A percentile compares a stretch with the other conserved stretches of the same genome.
phyloP scores from a whole-genome alignment of 805 yeast genomes.

The Saccharomycopsis schoenii region DNA sequence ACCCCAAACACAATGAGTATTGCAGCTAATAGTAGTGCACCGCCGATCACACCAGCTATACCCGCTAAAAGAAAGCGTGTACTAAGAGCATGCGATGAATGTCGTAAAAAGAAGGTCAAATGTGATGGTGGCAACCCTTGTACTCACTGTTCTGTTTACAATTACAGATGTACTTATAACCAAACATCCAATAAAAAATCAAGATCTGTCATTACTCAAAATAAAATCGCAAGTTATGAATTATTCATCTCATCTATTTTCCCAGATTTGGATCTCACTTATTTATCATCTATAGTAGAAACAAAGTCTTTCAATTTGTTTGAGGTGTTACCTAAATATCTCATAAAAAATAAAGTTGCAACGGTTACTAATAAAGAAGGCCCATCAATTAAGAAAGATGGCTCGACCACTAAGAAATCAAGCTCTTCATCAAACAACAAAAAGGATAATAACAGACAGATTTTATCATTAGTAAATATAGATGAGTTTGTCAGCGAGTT shows the following conservation, averaged over 20 bases:
- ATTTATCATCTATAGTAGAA: neutral
- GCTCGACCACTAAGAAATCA: neutral
- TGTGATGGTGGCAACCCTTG: constrained; percentile 78
- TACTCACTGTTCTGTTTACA: constrained; percentile 76
- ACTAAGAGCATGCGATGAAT: constrained; percentile 66
- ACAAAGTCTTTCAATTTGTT: neutral
- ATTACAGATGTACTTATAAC: constrained; percentile 76
- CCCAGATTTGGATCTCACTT: constrained; percentile 31
- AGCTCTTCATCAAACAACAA: neutral
- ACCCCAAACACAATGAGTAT: neutral
- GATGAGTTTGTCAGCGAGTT: neutral
- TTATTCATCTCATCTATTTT: constrained; percentile 27
- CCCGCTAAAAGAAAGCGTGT: constrained; percentile 47
- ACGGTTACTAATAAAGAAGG: neutral
- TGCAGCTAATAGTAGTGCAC: neutral
- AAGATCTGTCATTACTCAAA: constrained; percentile 15
- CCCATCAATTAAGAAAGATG: neutral
- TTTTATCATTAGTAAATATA: neutral
- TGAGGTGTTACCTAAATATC: neutral
- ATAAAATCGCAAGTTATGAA: constrained; percentile 24
- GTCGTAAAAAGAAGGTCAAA: constrained; percentile 66
- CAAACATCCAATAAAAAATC: constrained; percentile 58
- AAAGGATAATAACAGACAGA: neutral
- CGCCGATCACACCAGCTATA: neutral
- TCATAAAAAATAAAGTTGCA: neutral